phyloP scores from a whole-genome alignment of 169 alveolate genomes.

The Plasmodium fragile region DNA sequence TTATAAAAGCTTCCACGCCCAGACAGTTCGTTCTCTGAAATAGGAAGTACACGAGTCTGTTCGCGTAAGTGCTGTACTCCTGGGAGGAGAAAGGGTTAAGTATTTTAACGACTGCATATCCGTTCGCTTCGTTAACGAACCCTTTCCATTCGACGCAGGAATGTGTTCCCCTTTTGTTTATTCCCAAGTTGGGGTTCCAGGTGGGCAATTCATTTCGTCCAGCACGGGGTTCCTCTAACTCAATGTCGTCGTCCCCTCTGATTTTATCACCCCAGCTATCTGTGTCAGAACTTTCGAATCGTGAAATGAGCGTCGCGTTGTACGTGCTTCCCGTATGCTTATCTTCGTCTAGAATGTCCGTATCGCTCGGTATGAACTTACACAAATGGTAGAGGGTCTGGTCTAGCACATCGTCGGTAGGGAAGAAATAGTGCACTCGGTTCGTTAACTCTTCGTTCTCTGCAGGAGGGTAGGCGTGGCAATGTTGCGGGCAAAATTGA shows the following conservation, averaged over 20 bases:
- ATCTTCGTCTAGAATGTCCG: slow-evolving; percentile 22
- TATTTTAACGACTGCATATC: slow-evolving; percentile 64
- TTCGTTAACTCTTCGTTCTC: slow-evolving; percentile 26
- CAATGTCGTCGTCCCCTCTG: slow-evolving; percentile 11
- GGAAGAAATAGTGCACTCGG: slow-evolving; percentile 52
- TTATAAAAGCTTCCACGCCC: slow-evolving; percentile 26
- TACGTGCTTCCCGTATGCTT: neutral
- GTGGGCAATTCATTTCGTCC: neutral
- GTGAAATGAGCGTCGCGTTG: slow-evolving; percentile 4
- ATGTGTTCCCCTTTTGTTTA: neutral
- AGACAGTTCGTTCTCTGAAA: slow-evolving; percentile 51
- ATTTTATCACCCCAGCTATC: slow-evolving; percentile 42
- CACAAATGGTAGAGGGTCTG: slow-evolving; percentile 52
- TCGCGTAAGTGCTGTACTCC: slow-evolving; percentile 58
- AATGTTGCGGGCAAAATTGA: neutral
- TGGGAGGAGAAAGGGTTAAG: slow-evolving; percentile 48
- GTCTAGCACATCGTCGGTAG: slow-evolving; percentile 43
- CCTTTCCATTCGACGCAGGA: slow-evolving; percentile 74
- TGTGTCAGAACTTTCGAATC: slow-evolving; percentile 26
- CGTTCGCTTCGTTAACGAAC: slow-evolving; percentile 68
- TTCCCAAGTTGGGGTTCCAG: neutral
- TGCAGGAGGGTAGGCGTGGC: neutral
- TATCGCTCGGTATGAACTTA: slow-evolving; percentile 45
- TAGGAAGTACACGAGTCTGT: slow-evolving; percentile 58
- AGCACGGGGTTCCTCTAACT: neutral